Evolutionary conservation across 257 asterid species (phyloP), one percentile per base, ranked within the genome.

Genomic region (Knoxia roxburghii): DNA sequence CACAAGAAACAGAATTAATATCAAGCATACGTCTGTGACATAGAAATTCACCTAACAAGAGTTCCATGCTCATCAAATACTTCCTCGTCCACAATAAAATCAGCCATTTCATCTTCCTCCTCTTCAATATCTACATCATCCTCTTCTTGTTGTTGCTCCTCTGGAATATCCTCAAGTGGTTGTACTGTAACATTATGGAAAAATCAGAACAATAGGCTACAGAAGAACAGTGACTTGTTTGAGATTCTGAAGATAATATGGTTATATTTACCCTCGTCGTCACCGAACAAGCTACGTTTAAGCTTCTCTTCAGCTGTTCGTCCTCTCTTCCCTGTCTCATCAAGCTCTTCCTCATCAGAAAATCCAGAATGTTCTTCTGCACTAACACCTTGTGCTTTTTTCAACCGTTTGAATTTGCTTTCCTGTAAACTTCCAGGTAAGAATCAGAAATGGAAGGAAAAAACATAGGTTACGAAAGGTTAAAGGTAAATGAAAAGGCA

Each of bases 51-150:
- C 99, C 95, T 84, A 68, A 84, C 78, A 35, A 87, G 91, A 76
- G 85, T 91, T 58, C 99, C 97, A 73, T 86, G 81, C 73, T 83
- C 96, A 71, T 90, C 96, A 64, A 86, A 83, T 67, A 86, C 93
- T 57, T 93, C 96, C 74, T 93, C 99, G 29, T 84, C 90, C 59
- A 93, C 99, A 77, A 93, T 93, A 71, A 93, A 90, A 80, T 90
- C 97, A 12, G 93, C 96, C 98, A 93, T 89, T 43, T 93, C 99
- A 77, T 93, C 97, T 61, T 93, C 96, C 23, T 89, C 97, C 14
- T 82, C 95, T n/a, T n/a, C n/a, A 33, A 83, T 78, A 62, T 81
- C 95, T 23, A 76, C 79, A 71, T 90, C 97, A 62, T 80, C 82
- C 73, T 92, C 95, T 63, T 87, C 95, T 76, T 83, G 95, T 23